Evolutionary conservation across 2,329 filamentous ascomycete genomes (phyloP), one percentile per base, ranked within the genome.

Genomic region (Curvularia lunata): DNA sequence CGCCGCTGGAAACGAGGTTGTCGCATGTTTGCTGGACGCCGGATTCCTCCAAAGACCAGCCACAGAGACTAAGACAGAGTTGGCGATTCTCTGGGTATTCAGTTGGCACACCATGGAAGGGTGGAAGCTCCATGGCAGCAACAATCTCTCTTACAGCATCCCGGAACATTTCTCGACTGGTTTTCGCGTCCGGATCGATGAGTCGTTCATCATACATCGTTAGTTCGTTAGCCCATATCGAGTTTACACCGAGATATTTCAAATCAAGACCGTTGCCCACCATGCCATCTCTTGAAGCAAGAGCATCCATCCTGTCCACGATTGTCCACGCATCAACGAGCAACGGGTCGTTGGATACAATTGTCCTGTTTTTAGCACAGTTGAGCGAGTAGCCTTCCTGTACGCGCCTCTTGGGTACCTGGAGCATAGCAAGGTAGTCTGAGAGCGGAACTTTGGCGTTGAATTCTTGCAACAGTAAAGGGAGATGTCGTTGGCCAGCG

Each of bases 291-390:
- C 88, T 83, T 34, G 83, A 80, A 2, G 88, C 86, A 28, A 87
- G 86, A 25, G 84, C 81, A 64, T 91, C 86, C 63, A 82, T 77
- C n/a, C 89, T 86, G 57, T 85, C 82, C 47, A 93, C 82, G 82
- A 90, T 91, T 46, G 86, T 85, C 91, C 91, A 96, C n/a, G 91
- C 79, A 54, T 90, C 88, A 56, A 87, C 84, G n/a, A 94, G 80
- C 85, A 90, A 91, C 28, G 85, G 85, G 67, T 93, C 88, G 59
- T 91, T 89, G 5, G 83, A 80, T 1, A 90, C 83, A n/a, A 93
- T 84, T 5, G 82, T 77, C 60, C 84, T 84, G 68, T 95, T 95
- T 47, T 80, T 83, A 16, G 78, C 76, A 57, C 86, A 87, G 67
- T 92, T 80, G 46, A 88, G 80, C 6, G 79, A 75, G 60, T 84